Evolutionary conservation across 805 yeast genomes (phyloP).

Genomic region (Candida fluviatilis): DNA sequence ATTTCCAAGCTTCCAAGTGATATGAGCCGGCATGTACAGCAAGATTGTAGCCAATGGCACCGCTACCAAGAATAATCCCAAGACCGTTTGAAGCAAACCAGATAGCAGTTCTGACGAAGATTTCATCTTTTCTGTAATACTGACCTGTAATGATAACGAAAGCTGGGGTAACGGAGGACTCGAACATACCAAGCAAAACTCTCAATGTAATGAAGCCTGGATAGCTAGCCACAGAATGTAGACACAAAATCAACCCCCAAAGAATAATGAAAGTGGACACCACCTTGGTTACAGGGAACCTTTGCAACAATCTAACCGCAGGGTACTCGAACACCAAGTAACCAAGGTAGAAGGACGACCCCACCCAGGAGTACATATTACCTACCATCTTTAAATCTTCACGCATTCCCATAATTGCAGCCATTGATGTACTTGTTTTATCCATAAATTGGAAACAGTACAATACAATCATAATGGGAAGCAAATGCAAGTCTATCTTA

Average conservation of each 20-base stretch:
- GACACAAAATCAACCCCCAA: conserved; percentile 59
- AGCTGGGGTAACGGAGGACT: conserved; percentile 38
- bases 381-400: conserved; percentile 33
- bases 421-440: conserved; percentile 36
- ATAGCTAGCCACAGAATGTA: conserved; percentile 50
- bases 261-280: conserved; percentile 45
- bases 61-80: conserved; percentile 37
- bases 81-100: conserved; percentile 36
- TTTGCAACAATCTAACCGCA: conserved; percentile 45
- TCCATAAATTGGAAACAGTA: conserved; percentile 32
- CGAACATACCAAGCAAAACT: conserved; percentile 37
- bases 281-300: conserved; percentile 52
- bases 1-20: conserved; percentile 53
- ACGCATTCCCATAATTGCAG: conserved; percentile 36
- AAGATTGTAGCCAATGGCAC: conserved; percentile 53
- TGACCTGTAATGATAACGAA: conserved; percentile 33
- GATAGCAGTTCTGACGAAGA: conserved; percentile 29
- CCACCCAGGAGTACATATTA: conserved; percentile 34
- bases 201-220: conserved; percentile 37
- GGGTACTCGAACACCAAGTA: conserved; percentile 56
- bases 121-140: conserved; percentile 32
- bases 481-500: conserved; percentile 20
- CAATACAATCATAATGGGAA: conserved; percentile 22
- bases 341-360: conserved; percentile 48
- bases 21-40: conserved; percentile 33